Conservation (phyloP, 495 filamentous ascomycete species). For the Hypoxylon subgilvum region DNA sequence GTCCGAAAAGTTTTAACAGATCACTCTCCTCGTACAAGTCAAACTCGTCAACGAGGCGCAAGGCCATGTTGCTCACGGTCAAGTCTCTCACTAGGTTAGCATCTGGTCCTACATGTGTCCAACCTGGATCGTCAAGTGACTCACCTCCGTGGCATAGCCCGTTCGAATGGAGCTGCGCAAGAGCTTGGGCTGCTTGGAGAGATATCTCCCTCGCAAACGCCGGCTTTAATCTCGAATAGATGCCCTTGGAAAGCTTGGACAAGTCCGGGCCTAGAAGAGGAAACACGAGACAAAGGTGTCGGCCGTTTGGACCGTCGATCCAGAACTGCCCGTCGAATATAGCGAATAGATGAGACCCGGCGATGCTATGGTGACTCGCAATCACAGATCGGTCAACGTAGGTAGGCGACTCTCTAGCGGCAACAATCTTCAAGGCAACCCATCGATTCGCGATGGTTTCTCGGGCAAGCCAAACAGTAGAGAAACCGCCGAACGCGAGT, state of each 20-base stretch:
- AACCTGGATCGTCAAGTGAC: no score
- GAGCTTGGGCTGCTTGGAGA: slow-evolving; percentile 26
- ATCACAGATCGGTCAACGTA: slow-evolving; percentile 24
- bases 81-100: not conserved
- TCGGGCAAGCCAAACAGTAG: slow-evolving; percentile 56
- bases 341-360: slow-evolving; percentile 14
- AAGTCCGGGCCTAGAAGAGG: slow-evolving; percentile 36
- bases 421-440: slow-evolving; percentile 41
- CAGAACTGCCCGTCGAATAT: slow-evolving; percentile 36
- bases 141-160: slow-evolving; percentile 42
- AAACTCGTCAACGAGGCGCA: no score
- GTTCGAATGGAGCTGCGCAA: slow-evolving; percentile 36
- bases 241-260: not conserved
- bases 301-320: slow-evolving; percentile 44
- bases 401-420: slow-evolving; percentile 35
- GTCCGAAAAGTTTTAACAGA: no score
- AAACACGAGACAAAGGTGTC: slow-evolving; percentile 43
- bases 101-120: slow-evolving; percentile 27
- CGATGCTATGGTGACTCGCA: slow-evolving; percentile 7
- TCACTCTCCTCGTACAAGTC: no score
- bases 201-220: not conserved
- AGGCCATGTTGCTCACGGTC: no score
- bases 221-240: not conserved
- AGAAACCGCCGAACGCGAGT: slow-evolving; percentile 53
- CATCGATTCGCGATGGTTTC: slow-evolving; percentile 42